Evolutionary conservation across 2,329 filamentous ascomycete species (phyloP).

Genomic region (Chaetomium sp.): DNA sequence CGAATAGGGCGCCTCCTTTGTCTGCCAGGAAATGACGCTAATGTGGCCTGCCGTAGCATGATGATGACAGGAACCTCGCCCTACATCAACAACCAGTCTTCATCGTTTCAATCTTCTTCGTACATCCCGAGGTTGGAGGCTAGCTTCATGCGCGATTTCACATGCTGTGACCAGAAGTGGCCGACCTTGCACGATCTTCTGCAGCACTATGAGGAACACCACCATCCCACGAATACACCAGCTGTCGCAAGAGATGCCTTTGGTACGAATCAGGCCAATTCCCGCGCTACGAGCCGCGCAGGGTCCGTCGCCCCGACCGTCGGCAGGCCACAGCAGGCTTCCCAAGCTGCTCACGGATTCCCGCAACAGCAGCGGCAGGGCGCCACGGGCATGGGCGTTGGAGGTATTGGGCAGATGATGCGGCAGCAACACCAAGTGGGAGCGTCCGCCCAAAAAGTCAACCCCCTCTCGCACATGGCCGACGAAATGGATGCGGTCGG

Average conservation of each 20-base stretch:
- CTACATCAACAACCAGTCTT: conserved; percentile 74
- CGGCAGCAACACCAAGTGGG: conserved; percentile 35
- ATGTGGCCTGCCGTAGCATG: conserved; percentile 53
- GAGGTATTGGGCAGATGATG: conserved; percentile 37
- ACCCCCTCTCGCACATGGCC: conserved; percentile 36
- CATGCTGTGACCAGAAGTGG: conserved; percentile 84
- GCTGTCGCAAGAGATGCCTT: conserved; percentile 31
- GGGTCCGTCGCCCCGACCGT: conserved; percentile 17
- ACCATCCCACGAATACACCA: conserved; percentile 60
- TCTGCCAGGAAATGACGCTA: background rate
- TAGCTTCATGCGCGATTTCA: conserved; percentile 96
- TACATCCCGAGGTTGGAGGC: conserved; percentile 95
- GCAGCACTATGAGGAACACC: conserved; percentile 93
- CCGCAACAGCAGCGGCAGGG: conserved; percentile 18
- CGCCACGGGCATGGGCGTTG: conserved; percentile 28
- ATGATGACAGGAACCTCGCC: conserved; percentile 97
- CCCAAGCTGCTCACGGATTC: conserved; percentile 22
- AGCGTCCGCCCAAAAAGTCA: conserved; percentile 21
- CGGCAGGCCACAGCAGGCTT: conserved; percentile 17
- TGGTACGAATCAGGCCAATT: conserved; percentile 14
- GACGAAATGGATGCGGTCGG: conserved; percentile 79
- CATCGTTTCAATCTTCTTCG: conserved; percentile 92
- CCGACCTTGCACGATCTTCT: conserved; percentile 90
- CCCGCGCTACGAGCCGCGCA: conserved; percentile 22
- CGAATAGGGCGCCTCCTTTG: background rate